Percentiles rank a stretch among this genome's conserved stretches.
phyloP scores from a whole-genome alignment of 129 eudicot genomes.

The Glebionis coronaria region DNA sequence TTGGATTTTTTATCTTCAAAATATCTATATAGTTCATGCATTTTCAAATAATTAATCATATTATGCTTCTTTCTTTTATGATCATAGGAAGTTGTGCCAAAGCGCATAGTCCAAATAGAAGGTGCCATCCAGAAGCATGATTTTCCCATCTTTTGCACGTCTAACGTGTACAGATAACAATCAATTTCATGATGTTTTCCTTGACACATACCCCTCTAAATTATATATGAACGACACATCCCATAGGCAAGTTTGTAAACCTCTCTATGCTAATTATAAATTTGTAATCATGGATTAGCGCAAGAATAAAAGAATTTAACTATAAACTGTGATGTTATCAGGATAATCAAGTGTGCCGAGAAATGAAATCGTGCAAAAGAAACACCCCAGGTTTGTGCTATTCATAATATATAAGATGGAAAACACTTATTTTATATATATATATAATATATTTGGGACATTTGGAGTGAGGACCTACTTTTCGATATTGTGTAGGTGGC shows the following conservation, averaged over 20 bases:
- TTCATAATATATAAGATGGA: neutral
- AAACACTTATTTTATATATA: neutral
- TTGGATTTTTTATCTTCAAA: no score
- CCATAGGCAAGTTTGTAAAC: conserved; percentile 60
- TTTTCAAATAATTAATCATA: neutral
- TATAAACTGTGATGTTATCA: conserved; percentile 34
- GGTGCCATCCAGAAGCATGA: conserved; percentile 74
- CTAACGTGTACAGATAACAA: conserved; percentile 89
- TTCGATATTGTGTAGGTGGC: conserved; percentile 61
- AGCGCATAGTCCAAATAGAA: conserved; percentile 79
- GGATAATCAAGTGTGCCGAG: conserved; percentile 89
- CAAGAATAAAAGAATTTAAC: neutral
- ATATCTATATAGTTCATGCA: no score
- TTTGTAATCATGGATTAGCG: neutral
- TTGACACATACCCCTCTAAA: conserved; percentile 87
- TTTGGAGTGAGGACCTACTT: conserved; percentile 20
- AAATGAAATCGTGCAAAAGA: conserved; percentile 95
- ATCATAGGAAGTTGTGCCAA: conserved; percentile 88
- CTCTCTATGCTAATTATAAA: conserved; percentile 3
- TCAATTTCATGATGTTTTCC: conserved; percentile 97
- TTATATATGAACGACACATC: conserved; percentile 98
- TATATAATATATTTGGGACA: neutral
- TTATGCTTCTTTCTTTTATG: conserved; percentile 12
- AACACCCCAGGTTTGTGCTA: conserved; percentile 77
- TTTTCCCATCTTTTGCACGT: conserved; percentile 76